Conservation (phyloP, 1,284 basidiomycete genomes). For the Tremellales sp. region DNA sequence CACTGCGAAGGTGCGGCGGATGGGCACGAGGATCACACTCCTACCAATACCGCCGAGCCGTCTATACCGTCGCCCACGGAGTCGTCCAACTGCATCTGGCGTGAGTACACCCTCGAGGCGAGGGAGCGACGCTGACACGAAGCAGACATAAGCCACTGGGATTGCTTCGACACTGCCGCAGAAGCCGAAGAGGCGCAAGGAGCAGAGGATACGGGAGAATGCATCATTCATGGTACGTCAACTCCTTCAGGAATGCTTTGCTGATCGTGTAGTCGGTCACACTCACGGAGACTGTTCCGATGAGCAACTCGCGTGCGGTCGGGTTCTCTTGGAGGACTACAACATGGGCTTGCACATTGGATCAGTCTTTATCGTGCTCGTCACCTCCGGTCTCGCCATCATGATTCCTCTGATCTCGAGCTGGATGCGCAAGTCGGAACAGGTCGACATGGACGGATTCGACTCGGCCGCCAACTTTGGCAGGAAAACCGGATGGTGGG, state of each 20-base stretch:
- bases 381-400: slow-evolving; percentile 44
- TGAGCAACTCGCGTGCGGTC: slow-evolving; percentile 40
- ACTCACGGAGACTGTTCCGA: slow-evolving; percentile 48
- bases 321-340: slow-evolving; percentile 36
- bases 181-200: slow-evolving; percentile 13
- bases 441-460: slow-evolving; percentile 6
- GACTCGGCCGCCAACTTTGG: slow-evolving; percentile 18
- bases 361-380: slow-evolving; percentile 48
- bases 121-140: no score
- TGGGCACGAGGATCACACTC: slow-evolving; percentile 8
- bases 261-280: slow-evolving; percentile 14
- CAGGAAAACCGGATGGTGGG: slow-evolving; percentile 20
- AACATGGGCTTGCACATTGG: slow-evolving; percentile 49
- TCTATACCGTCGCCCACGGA: slow-evolving; percentile 24
- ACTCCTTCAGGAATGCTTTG: not conserved
- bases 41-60: slow-evolving; percentile 8
- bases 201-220: slow-evolving; percentile 20
- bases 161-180: slow-evolving; percentile 21
- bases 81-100: slow-evolving; percentile 25
- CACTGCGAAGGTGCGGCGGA: slow-evolving; percentile 23
- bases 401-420: slow-evolving; percentile 39
- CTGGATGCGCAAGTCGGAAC: slow-evolving; percentile 10
- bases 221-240: slow-evolving; percentile 32
- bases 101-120: slow-evolving; percentile 9
- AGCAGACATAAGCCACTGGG: slow-evolving; percentile 33